These are phyloP conservation scores for Gossypium mustelinum DNA, from an alignment of 345 rosid species.

Conservation along the genomic window DNA sequence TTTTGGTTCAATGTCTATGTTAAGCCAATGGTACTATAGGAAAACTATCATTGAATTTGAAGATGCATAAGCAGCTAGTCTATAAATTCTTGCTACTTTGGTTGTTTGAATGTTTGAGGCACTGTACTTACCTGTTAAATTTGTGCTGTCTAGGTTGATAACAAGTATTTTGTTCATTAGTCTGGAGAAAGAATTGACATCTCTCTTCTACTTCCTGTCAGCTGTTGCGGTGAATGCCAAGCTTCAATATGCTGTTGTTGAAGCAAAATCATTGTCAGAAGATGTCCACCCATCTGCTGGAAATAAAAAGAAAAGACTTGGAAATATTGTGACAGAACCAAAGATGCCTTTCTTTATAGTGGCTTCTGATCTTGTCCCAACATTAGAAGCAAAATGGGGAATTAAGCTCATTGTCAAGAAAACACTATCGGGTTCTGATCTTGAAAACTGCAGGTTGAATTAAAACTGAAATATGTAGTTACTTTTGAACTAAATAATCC, in stretches of 20 bases:
- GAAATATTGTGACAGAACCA: conserved; percentile 61
- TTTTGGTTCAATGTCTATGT: neutral
- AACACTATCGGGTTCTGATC: conserved; percentile 69
- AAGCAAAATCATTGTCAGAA: conserved; percentile 44
- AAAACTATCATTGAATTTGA: neutral
- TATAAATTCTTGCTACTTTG: neutral
- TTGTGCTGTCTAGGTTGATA: neutral
- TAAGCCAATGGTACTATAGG: neutral
- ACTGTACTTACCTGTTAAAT: neutral
- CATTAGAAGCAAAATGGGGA: conserved; percentile 79
- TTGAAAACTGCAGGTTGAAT: conserved; percentile 85
- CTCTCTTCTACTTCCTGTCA: conserved; percentile 28
- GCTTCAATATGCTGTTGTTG: conserved; percentile 83
- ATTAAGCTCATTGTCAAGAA: conserved; percentile 59
- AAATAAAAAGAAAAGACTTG: conserved; percentile 47
- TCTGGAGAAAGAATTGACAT: conserved; percentile 2
- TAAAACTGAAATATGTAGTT: conserved; percentile 6
- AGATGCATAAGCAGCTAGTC: conserved; percentile 7
- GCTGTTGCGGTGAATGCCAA: conserved; percentile 94
- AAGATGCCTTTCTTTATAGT: conserved; percentile 57
- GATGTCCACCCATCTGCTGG: conserved; percentile 37
- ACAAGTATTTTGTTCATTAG: neutral
- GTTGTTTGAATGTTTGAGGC: conserved; percentile 5
- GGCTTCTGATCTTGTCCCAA: conserved; percentile 80
- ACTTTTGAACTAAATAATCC: neutral